phyloP scores from a whole-genome alignment of 305 asterid genomes.

The Fraxinus baroniana region DNA sequence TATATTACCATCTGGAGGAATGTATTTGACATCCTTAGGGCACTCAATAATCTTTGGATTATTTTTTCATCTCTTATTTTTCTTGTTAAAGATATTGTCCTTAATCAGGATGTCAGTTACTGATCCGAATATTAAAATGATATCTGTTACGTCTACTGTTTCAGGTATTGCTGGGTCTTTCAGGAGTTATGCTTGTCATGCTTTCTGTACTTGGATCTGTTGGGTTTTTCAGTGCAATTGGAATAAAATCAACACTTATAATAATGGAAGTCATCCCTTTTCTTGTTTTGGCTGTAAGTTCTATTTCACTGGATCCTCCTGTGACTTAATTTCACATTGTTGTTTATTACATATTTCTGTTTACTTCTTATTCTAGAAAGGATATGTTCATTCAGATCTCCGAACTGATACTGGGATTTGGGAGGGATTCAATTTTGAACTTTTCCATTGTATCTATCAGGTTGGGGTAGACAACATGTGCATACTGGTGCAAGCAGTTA shows the following conservation, averaged over 20 bases:
- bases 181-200: conserved; percentile 97
- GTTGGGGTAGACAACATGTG: conserved; percentile 99
- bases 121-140: not conserved
- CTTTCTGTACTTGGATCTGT: conserved; percentile 98
- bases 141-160: conserved; percentile 19
- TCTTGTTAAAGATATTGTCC: conserved; percentile 1
- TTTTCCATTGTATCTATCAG: conserved; percentile 42
- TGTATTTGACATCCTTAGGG: not conserved
- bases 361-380: not conserved
- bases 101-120: not conserved
- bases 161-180: conserved; percentile 92
- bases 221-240: conserved; percentile 93
- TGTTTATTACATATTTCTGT: not conserved
- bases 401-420: not conserved
- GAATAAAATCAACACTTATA: conserved; percentile 93
- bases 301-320: conserved; percentile 15
- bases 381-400: not conserved
- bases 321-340: conserved; percentile 4
- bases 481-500: conserved; percentile 95
- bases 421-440: not conserved
- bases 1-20: not conserved
- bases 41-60: conserved; percentile 1
- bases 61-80: not conserved
- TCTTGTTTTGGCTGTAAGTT: conserved; percentile 96
- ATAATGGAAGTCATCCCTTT: conserved; percentile 99